Conservation (phyloP, 2,329 filamentous ascomycete species). For the Xylariaceae sp. region DNA sequence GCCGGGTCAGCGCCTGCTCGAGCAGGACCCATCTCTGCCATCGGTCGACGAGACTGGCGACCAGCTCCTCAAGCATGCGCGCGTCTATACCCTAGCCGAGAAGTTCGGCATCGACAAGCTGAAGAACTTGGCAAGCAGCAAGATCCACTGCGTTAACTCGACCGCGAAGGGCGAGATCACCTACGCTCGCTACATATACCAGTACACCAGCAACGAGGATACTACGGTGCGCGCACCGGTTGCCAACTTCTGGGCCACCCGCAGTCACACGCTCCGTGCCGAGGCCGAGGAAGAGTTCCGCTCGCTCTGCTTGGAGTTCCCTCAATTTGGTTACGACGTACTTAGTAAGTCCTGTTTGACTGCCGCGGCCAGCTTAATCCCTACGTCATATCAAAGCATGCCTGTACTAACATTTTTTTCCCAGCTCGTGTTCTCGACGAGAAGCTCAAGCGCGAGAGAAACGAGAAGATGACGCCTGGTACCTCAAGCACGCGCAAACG, state of each 20-base stretch:
- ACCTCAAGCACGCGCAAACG: constrained; percentile 62
- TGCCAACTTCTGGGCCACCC: constrained; percentile 87
- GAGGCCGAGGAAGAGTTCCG: constrained; percentile 89
- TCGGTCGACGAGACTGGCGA: constrained; percentile 77
- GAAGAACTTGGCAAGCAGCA: constrained; percentile 79
- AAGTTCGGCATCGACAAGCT: constrained; percentile 74
- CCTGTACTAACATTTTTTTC: neutral
- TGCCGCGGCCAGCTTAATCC: neutral
- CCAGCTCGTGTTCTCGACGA: constrained; percentile 69
- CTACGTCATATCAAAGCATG: constrained; percentile 8
- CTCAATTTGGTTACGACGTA: constrained; percentile 92
- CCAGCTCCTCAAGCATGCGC: constrained; percentile 86
- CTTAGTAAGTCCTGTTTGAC: constrained; percentile 65
- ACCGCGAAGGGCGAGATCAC: constrained; percentile 89
- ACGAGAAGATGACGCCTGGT: constrained; percentile 63
- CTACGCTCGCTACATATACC: constrained; percentile 91
- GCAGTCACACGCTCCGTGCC: constrained; percentile 80
- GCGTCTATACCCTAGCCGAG: constrained; percentile 86
- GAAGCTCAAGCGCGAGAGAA: constrained; percentile 69
- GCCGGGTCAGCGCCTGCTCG: constrained; percentile 69
- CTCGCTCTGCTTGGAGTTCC: constrained; percentile 83
- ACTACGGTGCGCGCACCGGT: constrained; percentile 78
- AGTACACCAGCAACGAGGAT: constrained; percentile 74
- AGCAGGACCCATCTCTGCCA: constrained; percentile 70
- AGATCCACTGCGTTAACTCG: constrained; percentile 90